Base-by-base conservation (phyloP, 768 basidiomycete species). In the Mycena metata region DNA sequence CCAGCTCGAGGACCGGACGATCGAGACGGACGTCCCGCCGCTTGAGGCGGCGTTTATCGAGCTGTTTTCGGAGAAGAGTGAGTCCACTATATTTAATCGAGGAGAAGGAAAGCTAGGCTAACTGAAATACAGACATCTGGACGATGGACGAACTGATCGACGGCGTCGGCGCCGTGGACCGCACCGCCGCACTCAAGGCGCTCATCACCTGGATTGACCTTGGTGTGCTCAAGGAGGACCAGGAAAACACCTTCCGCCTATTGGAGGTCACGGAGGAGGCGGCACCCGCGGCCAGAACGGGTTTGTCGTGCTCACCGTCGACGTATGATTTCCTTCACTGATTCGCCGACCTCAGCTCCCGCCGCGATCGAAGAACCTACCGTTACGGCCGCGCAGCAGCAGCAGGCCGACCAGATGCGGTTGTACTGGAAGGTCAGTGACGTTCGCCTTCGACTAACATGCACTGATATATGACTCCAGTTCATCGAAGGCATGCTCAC, bases 401-500 rank as follows among this genome's bases (percentile, higher is more conserved):
- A 92, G 49, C 90, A 94, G 75, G 89, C 90, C 0, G 92, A 94
- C 73, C 92, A 96, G 79, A 94, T 96, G 91, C 87, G 84, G 67
- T 85, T 95, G 0, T 94, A 91, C 76, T 96, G 95, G 95, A 95
- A 93, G 89, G 94, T 90, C 79, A 24, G 9, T 64, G 36, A 12
- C 35, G 23, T n/a, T 21, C 23, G 23, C 42, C 52, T 19, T 54
- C 56, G 50, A 62, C 60, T 56, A 21, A 42, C 16, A 24, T 16
- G 39, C 58, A 35, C 60, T 54, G 46, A 33, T 33, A 72, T 66
- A 2, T 54, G 59, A 60, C 10, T 56, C 7, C 67, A 95, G 92
- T 96, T 92, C 79, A 93, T 96, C 67, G 91, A 94, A 79, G 95
- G 93, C 33, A 95, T 96, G 92, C 90, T 98, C 64, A 95, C 90